Evolutionary conservation across 352 stramenopile species (phyloP).

Genomic region (Phytophthora cactorum): DNA sequence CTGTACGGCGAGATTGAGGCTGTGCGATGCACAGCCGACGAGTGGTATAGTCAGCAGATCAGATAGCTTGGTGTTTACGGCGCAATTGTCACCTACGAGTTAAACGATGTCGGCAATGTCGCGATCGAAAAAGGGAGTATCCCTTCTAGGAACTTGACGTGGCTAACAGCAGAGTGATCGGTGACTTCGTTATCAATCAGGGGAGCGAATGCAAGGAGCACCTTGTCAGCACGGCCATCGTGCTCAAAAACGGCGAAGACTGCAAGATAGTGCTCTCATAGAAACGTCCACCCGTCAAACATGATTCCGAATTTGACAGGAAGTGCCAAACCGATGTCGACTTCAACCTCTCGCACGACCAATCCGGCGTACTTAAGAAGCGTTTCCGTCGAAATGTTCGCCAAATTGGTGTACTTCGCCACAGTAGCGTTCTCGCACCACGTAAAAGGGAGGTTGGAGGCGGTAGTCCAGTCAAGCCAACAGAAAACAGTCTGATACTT

Average conservation of each 20-base stretch:
- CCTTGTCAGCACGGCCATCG: neutral
- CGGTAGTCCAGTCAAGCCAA: no score
- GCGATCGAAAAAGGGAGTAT: neutral
- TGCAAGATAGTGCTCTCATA: no score
- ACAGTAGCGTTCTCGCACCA: no score
- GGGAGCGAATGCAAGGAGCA: neutral
- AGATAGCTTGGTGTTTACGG: neutral
- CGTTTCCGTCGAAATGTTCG: no score
- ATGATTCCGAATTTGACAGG: no score
- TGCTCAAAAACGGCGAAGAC: neutral
- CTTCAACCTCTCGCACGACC: no score
- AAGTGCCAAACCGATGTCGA: no score
- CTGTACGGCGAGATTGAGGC: neutral
- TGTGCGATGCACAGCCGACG: neutral
- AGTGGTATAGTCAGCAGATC: neutral
- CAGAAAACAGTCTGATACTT: no score
- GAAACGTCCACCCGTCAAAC: no score
- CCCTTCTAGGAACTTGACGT: neutral
- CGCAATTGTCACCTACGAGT: neutral
- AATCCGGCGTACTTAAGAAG: no score
- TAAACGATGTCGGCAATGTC: neutral
- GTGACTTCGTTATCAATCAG: neutral
- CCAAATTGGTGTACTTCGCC: no score
- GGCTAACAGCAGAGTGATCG: neutral
- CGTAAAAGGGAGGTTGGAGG: no score